Percentiles rank a stretch among this genome's conserved stretches.
Conservation (phyloP, 2,329 filamentous ascomycete species). For the Aureobasidium zeae region DNA sequence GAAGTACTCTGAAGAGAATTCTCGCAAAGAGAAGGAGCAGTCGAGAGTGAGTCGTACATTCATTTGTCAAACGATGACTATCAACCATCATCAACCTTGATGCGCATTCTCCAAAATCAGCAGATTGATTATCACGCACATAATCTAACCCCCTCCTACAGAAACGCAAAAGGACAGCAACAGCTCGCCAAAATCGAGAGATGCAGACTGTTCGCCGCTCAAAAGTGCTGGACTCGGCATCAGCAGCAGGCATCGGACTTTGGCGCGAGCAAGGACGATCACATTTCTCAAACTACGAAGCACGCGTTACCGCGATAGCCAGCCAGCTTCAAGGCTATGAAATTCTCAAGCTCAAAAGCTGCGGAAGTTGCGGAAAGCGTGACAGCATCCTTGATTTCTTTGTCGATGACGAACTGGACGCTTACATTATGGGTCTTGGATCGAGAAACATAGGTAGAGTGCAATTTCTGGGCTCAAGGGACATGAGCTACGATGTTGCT, state of each 20-base stretch:
- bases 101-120: background rate
- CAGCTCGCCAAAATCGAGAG: constrained; percentile 6
- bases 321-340: constrained; percentile 5
- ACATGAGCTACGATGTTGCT: background rate
- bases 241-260: constrained; percentile 5
- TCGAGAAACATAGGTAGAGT: background rate
- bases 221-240: constrained; percentile 4
- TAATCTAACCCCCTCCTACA: constrained; percentile 9
- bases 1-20: constrained; percentile 35
- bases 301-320: constrained; percentile 4
- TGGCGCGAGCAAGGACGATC: constrained; percentile 17
- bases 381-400: constrained; percentile 16
- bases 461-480: background rate
- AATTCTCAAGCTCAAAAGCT: constrained; percentile 4
- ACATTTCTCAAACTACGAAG: constrained; percentile 4
- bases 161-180: constrained; percentile 14
- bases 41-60: constrained; percentile 23
- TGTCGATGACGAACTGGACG: background rate
- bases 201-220: constrained; percentile 14
- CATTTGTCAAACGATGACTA: background rate
- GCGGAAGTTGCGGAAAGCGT: constrained; percentile 13
- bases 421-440: constrained; percentile 10
- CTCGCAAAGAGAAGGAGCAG: constrained; percentile 29
- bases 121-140: too few relatives aligned
- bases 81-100: background rate